These are phyloP conservation scores for Apiospora rasikravindrae DNA, from an alignment of 2,329 filamentous ascomycete genomes.

Conservation along the genomic window DNA sequence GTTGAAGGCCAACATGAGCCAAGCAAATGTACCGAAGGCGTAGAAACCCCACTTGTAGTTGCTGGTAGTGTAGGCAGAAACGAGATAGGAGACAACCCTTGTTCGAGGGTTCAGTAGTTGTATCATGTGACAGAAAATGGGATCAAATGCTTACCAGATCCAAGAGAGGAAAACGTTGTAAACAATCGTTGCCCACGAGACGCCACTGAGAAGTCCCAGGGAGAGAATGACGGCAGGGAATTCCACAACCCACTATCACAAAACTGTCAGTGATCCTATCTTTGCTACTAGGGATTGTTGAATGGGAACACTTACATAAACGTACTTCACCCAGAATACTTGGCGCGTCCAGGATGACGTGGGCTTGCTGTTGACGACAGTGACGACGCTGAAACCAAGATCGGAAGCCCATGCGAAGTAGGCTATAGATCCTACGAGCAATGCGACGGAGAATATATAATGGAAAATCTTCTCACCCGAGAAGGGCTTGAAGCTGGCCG, in stretches of 20 bases:
- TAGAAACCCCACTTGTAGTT: constrained; percentile 65
- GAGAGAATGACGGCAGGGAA: constrained; percentile 53
- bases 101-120: background rate
- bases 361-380: constrained; percentile 29
- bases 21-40: constrained; percentile 55
- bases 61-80: constrained; percentile 51
- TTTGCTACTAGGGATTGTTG: too few relatives aligned
- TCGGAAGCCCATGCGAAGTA: constrained; percentile 61
- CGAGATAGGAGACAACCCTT: constrained; percentile 54
- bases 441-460: constrained; percentile 57
- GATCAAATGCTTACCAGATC: constrained; percentile 45
- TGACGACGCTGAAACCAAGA: constrained; percentile 51
- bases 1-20: constrained; percentile 50
- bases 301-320: constrained; percentile 35
- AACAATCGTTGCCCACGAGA: constrained; percentile 61
- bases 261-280: background rate
- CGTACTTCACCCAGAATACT: constrained; percentile 61
- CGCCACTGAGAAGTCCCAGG: constrained; percentile 55
- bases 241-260: constrained; percentile 47
- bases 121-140: background rate
- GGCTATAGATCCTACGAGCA: constrained; percentile 53
- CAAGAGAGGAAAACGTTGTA: constrained; percentile 55
- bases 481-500: constrained; percentile 47
- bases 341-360: constrained; percentile 41
- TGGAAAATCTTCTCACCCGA: constrained; percentile 60